Evolutionary conservation across 1,139 yeast species (phyloP).

Genomic region (Taiozyma sp.): DNA sequence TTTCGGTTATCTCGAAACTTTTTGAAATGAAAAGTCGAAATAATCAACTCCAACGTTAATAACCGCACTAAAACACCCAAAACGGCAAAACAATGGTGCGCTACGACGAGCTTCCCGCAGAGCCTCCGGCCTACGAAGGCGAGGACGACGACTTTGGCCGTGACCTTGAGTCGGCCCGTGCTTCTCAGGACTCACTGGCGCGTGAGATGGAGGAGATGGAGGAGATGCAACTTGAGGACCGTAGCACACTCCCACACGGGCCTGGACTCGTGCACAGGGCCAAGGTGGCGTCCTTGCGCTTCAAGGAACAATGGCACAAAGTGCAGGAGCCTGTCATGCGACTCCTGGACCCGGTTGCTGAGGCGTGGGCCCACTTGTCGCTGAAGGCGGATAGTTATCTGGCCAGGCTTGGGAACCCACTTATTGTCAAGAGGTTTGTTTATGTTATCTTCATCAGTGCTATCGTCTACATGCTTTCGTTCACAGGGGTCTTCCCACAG

Average conservation of each 20-base stretch:
- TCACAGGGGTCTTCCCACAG: constrained; percentile 42
- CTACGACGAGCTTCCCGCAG: constrained; percentile 15
- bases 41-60: no score
- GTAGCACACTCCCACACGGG: constrained; percentile 4
- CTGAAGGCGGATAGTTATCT: constrained; percentile 50
- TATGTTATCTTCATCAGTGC: constrained; percentile 61
- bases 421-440: constrained; percentile 70
- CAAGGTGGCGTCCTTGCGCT: constrained; percentile 14
- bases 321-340: constrained; percentile 38
- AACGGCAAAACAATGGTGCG: background rate
- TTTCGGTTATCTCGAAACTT: background rate
- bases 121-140: constrained; percentile 10
- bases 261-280: constrained; percentile 3
- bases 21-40: constrained; percentile 2
- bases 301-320: constrained; percentile 29
- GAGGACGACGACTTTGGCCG: background rate
- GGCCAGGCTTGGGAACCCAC: constrained; percentile 73
- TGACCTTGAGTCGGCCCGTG: background rate
- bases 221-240: constrained; percentile 39
- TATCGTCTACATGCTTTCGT: constrained; percentile 51
- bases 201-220: constrained; percentile 24
- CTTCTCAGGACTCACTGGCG: constrained; percentile 8
- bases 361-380: constrained; percentile 42
- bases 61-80: background rate
- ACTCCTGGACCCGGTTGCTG: constrained; percentile 63